A percentile compares a stretch with the other conserved stretches of the same genome.
These are phyloP conservation scores for Aspergillus phoenicis DNA, from an alignment of 2,329 filamentous ascomycete species.

Conservation along the genomic window DNA sequence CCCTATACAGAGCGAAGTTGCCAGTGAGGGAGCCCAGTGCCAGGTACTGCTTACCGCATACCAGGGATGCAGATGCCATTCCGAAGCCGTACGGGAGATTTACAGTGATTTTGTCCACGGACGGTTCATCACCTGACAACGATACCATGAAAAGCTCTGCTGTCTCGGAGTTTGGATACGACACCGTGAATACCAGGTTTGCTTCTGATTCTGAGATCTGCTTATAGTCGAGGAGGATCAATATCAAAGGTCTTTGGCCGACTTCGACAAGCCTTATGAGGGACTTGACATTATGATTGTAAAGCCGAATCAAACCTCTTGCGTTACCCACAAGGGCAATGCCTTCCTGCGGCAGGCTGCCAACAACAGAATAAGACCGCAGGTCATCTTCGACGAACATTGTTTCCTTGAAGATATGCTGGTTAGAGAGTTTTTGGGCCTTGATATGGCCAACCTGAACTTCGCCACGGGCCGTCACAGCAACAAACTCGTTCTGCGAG, in stretches of 20 bases:
- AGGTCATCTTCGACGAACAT: constrained; percentile 34
- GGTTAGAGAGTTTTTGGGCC: constrained; percentile 7
- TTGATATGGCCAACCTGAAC: constrained; percentile 36
- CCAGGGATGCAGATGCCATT: constrained; percentile 53
- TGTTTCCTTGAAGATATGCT: constrained; percentile 26
- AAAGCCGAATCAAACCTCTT: constrained; percentile 38
- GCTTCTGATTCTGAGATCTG: constrained; percentile 9
- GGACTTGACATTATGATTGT: constrained; percentile 34
- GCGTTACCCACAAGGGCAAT: constrained; percentile 40
- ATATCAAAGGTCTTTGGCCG: constrained; percentile 31
- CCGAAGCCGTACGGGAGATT: constrained; percentile 50
- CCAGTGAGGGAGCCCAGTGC: constrained; percentile 61
- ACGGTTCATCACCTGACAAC: constrained; percentile 31
- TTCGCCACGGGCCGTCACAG: constrained; percentile 32
- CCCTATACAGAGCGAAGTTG: constrained; percentile 52
- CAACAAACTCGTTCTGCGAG: constrained; percentile 36
- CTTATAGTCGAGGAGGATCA: constrained; percentile 30
- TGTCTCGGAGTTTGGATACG: constrained; percentile 29
- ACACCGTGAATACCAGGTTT: constrained; percentile 29
- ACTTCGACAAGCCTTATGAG: constrained; percentile 31
- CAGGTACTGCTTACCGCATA: constrained; percentile 38
- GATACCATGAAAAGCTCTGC: constrained; percentile 34
- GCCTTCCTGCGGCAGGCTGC: constrained; percentile 31
- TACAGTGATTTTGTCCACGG: constrained; percentile 39
- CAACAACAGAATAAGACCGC: constrained; percentile 33